phyloP scores from a whole-genome alignment of 257 asterid species.

The Penstemon barbatus region DNA sequence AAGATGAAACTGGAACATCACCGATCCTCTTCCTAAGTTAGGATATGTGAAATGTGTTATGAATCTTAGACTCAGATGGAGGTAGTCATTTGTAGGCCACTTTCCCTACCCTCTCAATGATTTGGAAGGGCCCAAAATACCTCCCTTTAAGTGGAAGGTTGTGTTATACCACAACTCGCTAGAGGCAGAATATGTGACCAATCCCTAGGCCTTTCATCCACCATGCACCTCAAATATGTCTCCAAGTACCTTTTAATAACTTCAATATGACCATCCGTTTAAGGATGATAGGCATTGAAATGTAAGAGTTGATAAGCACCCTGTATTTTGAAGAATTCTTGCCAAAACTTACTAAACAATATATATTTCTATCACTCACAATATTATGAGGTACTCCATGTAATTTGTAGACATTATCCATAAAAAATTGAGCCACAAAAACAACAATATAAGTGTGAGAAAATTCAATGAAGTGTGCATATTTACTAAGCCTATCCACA shows the following conservation, averaged over 20 bases:
- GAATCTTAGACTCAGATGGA: too few relatives aligned
- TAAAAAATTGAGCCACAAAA: neutral
- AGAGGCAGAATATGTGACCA: neutral
- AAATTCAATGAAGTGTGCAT: neutral
- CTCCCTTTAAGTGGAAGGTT: neutral
- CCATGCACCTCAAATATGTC: neutral
- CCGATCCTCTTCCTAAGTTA: too few relatives aligned
- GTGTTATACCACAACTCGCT: constrained; percentile 12
- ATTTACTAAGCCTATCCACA: too few relatives aligned
- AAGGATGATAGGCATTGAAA: neutral
- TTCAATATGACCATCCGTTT: neutral
- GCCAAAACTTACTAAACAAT: neutral
- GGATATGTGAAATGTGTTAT: too few relatives aligned
- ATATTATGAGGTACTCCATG: neutral
- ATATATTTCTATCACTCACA: neutral
- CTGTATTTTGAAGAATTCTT: neutral
- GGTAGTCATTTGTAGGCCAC: too few relatives aligned
- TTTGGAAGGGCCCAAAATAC: too few relatives aligned
- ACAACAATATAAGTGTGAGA: neutral
- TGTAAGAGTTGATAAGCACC: neutral
- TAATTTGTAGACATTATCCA: neutral
- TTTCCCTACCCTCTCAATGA: too few relatives aligned
- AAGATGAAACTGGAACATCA: too few relatives aligned
- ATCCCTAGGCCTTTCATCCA: neutral
- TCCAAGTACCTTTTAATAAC: neutral